Percentiles rank a stretch among this genome's conserved stretches.
Evolutionary conservation across 2,329 filamentous ascomycete genomes (phyloP).

Genomic region (Penicillium griseofulvum): DNA sequence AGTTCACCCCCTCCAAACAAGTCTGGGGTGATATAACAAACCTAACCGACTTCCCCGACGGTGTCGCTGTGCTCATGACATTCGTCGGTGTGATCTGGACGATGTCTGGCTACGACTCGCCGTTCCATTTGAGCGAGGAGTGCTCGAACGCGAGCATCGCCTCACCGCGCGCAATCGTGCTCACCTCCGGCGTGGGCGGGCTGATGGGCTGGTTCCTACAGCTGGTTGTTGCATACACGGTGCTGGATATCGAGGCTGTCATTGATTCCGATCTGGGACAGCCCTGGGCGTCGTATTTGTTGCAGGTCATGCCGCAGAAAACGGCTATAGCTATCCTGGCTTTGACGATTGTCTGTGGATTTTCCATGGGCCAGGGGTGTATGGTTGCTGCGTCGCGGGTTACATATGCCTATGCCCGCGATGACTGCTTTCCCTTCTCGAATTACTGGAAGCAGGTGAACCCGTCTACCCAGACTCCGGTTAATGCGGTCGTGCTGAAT

Average conservation of each 20-base stretch:
- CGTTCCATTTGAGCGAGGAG: conserved; percentile 73
- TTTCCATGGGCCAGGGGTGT: conserved; percentile 70
- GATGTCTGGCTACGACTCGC: conserved; percentile 65
- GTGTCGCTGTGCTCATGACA: conserved; percentile 67
- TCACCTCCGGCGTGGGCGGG: conserved; percentile 66
- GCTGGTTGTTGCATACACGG: conserved; percentile 69
- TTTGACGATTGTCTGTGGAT: conserved; percentile 66
- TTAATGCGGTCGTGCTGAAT: conserved; percentile 70
- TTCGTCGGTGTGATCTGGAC: conserved; percentile 71
- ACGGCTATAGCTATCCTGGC: conserved; percentile 62
- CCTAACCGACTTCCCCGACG: conserved; percentile 65
- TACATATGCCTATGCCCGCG: conserved; percentile 70
- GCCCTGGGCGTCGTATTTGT: conserved; percentile 67
- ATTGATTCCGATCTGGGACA: conserved; percentile 64
- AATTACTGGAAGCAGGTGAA: conserved; percentile 61
- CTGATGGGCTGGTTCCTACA: conserved; percentile 71
- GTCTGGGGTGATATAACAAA: conserved; percentile 68
- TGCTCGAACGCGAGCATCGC: conserved; percentile 71
- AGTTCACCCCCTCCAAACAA: conserved; percentile 56
- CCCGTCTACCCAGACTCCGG: conserved; percentile 60
- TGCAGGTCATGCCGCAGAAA: conserved; percentile 62
- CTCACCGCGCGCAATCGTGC: conserved; percentile 67
- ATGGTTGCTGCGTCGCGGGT: conserved; percentile 67
- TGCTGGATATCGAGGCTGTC: conserved; percentile 60
- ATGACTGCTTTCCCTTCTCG: conserved; percentile 66